Base-by-base conservation (phyloP, 805 yeast genomes). In the Ogataea nitratoaversa region DNA sequence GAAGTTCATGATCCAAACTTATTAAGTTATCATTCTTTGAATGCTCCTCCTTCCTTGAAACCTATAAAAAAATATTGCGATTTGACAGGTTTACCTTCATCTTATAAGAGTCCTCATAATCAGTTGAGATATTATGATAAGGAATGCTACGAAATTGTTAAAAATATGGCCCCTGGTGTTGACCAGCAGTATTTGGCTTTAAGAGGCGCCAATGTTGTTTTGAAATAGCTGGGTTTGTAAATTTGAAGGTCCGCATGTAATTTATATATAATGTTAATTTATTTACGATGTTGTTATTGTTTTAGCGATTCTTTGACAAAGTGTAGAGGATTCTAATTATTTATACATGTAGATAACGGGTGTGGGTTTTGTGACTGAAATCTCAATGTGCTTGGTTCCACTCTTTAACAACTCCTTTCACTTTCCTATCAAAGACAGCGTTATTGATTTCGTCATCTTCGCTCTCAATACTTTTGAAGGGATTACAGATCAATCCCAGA, bases 151-250 rank as follows among this genome's bases (percentile, higher is more conserved):
- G 85, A 82, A 35, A 70, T 83, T 27, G 83, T 87, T 27, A 78
- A 79, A 58, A 78, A 78, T 47, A 78, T 91, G 79, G 82, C 89
- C 1, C 86, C 95, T 3, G 96, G 96, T 19, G 84, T 84, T 22
- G 97, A 91, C 62, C 98, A 91, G 64, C 95, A 89, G 61, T 91
- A 89, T 59, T 68, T 91, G 56, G 84, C 84, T 48, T 67, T 91
- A 44, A 73, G 98, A 52, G 87, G 85, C 38, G 98, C 96, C 30
- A 85, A 91, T 58, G 88, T 90, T 14, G 78, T 91, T 8, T 69
- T 90, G 59, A 80, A 84, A 43, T 60, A 46, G 17, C 3, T 11
- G 2, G n/a, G 9, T 22, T 22, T 11, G 11, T 22, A 8, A 11
- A 8, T 22, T 22, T 8, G 9, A 22, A 11, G 7, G 25, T 22